Evolutionary conservation across 2,329 filamentous ascomycete species (phyloP), one percentile per base, ranked within the genome.

Genomic region (Cladosporium oxysporum): DNA sequence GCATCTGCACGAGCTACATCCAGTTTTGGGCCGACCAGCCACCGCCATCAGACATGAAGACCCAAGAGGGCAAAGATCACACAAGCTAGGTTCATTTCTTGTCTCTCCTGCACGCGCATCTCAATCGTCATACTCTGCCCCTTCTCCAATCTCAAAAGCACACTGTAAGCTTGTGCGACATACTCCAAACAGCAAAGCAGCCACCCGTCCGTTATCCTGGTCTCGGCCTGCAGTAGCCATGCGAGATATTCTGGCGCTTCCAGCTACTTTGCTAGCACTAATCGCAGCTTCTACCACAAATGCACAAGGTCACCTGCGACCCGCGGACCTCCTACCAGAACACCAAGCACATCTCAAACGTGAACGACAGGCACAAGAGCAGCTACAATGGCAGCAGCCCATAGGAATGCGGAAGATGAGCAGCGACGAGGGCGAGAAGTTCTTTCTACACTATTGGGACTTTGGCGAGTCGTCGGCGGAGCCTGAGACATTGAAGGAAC

Each of bases 381-480:
- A 72, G 68, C 73, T 83, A 62, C 75, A 70, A 69, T 70, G 69
- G 71, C 76, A 79, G 73, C 76, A 71, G 49, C 90, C 90, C 0
- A 84, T 85, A 1, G 90, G 86, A 0, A 83, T 93, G 64, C 86
- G 85, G 74, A 93, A 93, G 75, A 91, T 93, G 86, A 83, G 87
- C 57, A 82, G 83, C 5, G 88, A 92, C 73, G 85, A 87, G 59
- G 86, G 86, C 67, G 89, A 91, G 75, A 95, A 92, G 83, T 89
- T 94, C 74, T 86, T 88, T 70, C 80, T 88, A 65, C 84, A 91
- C 53, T 90, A 92, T 76, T 88, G 80, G 82, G 77, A 80, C 65
- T 83, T 83, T 62, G 79, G 77, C 3, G 73, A 73, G 53, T 41
- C 21, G 41, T 7, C 49, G 21, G 49, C 47, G 14, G 58, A 23